Evolutionary conservation across 2,329 filamentous ascomycete species (phyloP), one percentile per base, ranked within the genome.

Genomic region (Proliferodiscus dingleyae): DNA sequence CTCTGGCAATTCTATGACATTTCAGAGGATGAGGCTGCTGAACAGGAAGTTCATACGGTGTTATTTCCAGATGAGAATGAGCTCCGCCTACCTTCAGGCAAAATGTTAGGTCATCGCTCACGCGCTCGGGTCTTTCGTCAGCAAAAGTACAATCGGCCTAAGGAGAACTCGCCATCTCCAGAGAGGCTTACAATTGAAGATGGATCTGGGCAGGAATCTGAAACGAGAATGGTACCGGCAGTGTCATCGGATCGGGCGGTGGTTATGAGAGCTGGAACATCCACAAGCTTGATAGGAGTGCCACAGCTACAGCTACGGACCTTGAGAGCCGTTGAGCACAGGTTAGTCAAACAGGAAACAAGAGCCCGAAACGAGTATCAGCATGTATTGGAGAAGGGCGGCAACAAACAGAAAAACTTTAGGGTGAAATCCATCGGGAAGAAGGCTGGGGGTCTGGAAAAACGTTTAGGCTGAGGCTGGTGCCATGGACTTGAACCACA

Each of bases 1-100:
- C 66, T 64, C 10, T 53, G 58, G 19, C 67, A 71, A 2, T 72
- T 73, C 41, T 74, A 69, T 42, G 62, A 71, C 8, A 55, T 64
- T 19, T 42, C 38, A 19, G 34, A 21, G 21, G 43, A 47, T 33
- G 48, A 57, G 9, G 9, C 37, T 0, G 45, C 55, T 3, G 44
- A 47, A 5, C 26, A n/a, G 7, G 36, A 45, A 15, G 23, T 2
- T 21, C 19, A 2, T 46, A 44, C n/a, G 34, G 29, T 3, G 38
- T 33, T 50, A 10, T 47, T 45, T n/a, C 24, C 41, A 1, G 58
- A 63, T n/a, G 58, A 62, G 1, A 52, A 58, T 22, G 62, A 62
- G 3, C 42, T 70, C 0, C 58, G 59, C 3, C 46, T 70, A 1
- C 61, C 66, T 0, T 69, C 67, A 0, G 66, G 68, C 4, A 67